Evolutionary conservation across 495 filamentous ascomycete species (phyloP).

Genomic region (Trichoderma asperelloides): DNA sequence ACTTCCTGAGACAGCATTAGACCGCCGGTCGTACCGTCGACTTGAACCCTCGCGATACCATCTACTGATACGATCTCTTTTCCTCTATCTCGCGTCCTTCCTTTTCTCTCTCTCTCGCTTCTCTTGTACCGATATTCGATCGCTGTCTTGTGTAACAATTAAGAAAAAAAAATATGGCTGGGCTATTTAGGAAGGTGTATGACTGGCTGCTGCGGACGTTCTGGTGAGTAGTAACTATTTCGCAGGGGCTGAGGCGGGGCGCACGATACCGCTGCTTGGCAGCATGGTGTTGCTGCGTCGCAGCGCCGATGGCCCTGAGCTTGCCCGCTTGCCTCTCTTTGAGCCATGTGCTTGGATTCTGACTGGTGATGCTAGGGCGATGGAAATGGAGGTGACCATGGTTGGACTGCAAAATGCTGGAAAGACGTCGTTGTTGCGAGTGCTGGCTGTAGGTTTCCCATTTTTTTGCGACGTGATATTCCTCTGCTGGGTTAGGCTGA

Average conservation of each 20-base stretch:
- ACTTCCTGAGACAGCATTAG: neutral
- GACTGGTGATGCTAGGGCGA: slow-evolving; percentile 57
- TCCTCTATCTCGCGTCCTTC: neutral
- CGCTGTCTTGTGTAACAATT: neutral
- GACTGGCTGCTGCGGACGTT: slow-evolving; percentile 97
- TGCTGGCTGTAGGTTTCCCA: slow-evolving; percentile 70
- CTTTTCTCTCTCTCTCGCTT: neutral
- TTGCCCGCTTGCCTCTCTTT: slow-evolving; percentile 11
- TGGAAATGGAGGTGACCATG: slow-evolving; percentile 99
- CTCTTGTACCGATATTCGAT: neutral
- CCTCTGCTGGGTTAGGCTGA: slow-evolving; percentile 11
- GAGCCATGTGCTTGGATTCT: slow-evolving; percentile 13
- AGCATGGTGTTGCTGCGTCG: neutral
- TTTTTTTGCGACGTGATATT: slow-evolving; percentile 3
- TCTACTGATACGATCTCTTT: neutral
- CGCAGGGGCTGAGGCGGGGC: slow-evolving; percentile 8
- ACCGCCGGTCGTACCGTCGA: neutral
- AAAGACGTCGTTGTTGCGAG: slow-evolving; percentile 89
- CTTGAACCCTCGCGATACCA: neutral
- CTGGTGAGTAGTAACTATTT: slow-evolving; percentile 59
- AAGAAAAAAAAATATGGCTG: slow-evolving; percentile 53
- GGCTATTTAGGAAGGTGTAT: slow-evolving; percentile 88
- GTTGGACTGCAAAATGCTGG: slow-evolving; percentile 97
- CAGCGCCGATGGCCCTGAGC: neutral
- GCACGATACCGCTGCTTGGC: slow-evolving; percentile 10